Percentiles rank a stretch among this genome's conserved stretches.
phyloP scores from a whole-genome alignment of 192 early-diverging fungal genomes.

The Backusella mclennaniae region DNA sequence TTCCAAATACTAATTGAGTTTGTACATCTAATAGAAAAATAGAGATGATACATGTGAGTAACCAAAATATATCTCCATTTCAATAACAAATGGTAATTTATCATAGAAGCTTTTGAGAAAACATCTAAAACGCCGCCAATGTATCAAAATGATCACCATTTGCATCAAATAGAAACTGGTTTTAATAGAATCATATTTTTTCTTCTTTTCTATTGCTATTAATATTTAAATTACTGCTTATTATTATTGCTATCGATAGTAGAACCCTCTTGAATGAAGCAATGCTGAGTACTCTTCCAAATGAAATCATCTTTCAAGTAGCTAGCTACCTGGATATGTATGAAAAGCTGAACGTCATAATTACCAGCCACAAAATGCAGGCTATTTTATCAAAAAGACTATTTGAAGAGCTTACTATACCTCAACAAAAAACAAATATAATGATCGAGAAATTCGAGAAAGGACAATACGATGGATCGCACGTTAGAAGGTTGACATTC shows the following conservation, averaged over 20 bases:
- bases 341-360: conserved; percentile 1
- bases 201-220: not conserved
- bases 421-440: not conserved
- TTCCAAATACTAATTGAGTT: no score
- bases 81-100: not conserved
- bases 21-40: no score
- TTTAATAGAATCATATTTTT: not conserved
- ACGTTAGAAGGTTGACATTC: not conserved
- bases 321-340: not conserved
- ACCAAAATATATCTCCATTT: not conserved
- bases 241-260: not conserved
- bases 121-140: not conserved
- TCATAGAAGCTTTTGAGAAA: not conserved
- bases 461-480: not conserved
- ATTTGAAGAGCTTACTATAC: not conserved
- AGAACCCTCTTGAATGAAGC: not conserved
- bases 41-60: not conserved
- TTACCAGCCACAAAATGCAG: not conserved
- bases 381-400: not conserved
- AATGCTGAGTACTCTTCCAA: not conserved
- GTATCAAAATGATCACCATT: not conserved
- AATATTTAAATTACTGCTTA: not conserved
- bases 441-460: not conserved
- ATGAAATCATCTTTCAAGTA: not conserved
- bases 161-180: not conserved